Conservation (phyloP, 2,329 filamentous ascomycete species). For the Fonsecaea multimorphosa region DNA sequence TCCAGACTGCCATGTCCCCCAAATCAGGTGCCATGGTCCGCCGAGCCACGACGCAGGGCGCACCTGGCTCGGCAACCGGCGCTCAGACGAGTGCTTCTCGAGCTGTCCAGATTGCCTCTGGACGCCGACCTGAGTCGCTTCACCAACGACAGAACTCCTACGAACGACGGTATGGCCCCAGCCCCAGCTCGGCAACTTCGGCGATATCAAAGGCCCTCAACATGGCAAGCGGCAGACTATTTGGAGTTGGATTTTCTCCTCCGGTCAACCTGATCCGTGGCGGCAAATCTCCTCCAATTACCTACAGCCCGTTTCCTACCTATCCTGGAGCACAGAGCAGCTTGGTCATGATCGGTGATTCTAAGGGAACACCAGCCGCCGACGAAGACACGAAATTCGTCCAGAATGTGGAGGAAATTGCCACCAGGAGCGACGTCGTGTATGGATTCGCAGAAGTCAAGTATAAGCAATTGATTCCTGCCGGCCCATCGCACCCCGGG, state of each 20-base stretch:
- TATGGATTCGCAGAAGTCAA: slow-evolving; percentile 99
- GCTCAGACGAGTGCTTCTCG: slow-evolving; percentile 73
- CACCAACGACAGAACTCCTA: slow-evolving; percentile 81
- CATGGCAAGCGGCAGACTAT: slow-evolving; percentile 74
- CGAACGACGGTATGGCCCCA: slow-evolving; percentile 76
- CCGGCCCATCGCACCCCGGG: slow-evolving; percentile 70
- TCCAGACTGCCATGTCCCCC: slow-evolving; percentile 56
- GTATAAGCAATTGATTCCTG: slow-evolving; percentile 92
- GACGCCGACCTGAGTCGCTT: slow-evolving; percentile 64
- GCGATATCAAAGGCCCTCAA: slow-evolving; percentile 95
- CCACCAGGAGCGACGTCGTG: slow-evolving; percentile 91
- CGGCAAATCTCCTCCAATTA: slow-evolving; percentile 54
- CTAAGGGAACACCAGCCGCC: slow-evolving; percentile 65
- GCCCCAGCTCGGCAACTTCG: slow-evolving; percentile 79
- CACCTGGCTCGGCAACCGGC: slow-evolving; percentile 71
- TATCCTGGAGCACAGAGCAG: slow-evolving; percentile 79
- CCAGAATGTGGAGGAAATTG: slow-evolving; percentile 86
- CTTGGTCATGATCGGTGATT: slow-evolving; percentile 67
- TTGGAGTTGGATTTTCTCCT: slow-evolving; percentile 58
- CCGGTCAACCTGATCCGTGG: slow-evolving; percentile 54
- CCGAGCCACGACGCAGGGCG: slow-evolving; percentile 77
- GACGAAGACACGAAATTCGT: slow-evolving; percentile 83
- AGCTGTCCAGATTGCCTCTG: slow-evolving; percentile 74
- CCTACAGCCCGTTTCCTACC: slow-evolving; percentile 75
- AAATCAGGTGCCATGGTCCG: slow-evolving; percentile 71